Evolutionary conservation across 208 protist genomes (phyloP).

Genomic region (Acanthamoeba royreba): DNA sequence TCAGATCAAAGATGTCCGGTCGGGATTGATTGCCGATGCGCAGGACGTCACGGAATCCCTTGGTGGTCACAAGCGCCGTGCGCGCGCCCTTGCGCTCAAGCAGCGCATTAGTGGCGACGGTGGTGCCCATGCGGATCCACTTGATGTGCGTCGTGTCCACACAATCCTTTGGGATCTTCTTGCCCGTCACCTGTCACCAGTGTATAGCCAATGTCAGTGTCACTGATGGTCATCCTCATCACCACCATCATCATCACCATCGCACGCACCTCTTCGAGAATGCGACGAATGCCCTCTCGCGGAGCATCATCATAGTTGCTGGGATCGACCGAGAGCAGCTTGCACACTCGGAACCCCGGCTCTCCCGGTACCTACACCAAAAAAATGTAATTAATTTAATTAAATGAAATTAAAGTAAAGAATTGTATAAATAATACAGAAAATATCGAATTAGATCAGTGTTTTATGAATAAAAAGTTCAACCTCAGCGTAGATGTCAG

Average conservation of each 20-base stretch:
- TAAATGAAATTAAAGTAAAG: background rate
- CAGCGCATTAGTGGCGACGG: slow-evolving; percentile 94
- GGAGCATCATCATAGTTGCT: slow-evolving; percentile 93
- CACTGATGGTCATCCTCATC: slow-evolving; percentile 29
- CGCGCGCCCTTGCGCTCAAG: slow-evolving; percentile 92
- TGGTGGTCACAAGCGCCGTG: slow-evolving; percentile 88
- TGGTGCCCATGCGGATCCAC: slow-evolving; percentile 94
- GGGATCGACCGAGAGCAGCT: slow-evolving; percentile 91
- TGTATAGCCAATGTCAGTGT: slow-evolving; percentile 63
- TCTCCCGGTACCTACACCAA: background rate
- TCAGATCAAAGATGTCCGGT: slow-evolving; percentile 91
- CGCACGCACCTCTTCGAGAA: slow-evolving; percentile 75
- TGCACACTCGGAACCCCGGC: slow-evolving; percentile 76
- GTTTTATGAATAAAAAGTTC: background rate
- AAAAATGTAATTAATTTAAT: background rate
- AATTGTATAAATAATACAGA: background rate
- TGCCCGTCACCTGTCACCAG: slow-evolving; percentile 35
- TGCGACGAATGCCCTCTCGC: slow-evolving; percentile 90
- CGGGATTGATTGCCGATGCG: slow-evolving; percentile 90
- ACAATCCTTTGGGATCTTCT: slow-evolving; percentile 39
- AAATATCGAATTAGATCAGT: background rate
- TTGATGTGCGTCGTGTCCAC: slow-evolving; percentile 84
- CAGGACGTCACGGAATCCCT: slow-evolving; percentile 91
- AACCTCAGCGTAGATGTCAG: slow-evolving; percentile 83
- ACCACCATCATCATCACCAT: too few relatives aligned